These are phyloP conservation scores for Leishmania aethiopica DNA, from an alignment of 208 protist genomes.

Conservation along the genomic window DNA sequence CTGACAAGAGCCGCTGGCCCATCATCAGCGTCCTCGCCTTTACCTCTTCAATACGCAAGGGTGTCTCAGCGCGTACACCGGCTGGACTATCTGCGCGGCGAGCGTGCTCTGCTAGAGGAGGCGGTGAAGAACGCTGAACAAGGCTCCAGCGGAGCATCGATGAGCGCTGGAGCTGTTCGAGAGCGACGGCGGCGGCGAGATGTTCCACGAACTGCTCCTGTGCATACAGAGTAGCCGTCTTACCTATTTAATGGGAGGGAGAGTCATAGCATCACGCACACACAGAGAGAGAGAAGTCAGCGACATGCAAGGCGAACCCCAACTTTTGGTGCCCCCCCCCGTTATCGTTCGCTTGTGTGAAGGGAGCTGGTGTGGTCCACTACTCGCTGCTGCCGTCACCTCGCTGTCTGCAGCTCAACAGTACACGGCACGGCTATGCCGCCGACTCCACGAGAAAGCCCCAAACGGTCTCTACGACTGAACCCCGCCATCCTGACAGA, in stretches of 20 bases:
- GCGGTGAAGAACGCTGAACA: constrained; percentile 4
- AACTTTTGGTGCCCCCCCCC: not conserved
- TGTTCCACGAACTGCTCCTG: constrained; percentile 1
- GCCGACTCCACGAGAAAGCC: not conserved
- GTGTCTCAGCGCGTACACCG: constrained; percentile 41
- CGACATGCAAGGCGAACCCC: not conserved
- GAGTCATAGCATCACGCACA: too few species aligned
- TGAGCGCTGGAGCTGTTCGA: not conserved
- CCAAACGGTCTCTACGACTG: not conserved
- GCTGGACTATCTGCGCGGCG: constrained; percentile 42
- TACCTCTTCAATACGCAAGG: constrained; percentile 7
- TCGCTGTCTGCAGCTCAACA: not conserved
- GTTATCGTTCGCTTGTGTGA: not conserved
- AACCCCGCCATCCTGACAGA: not conserved
- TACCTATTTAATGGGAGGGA: not conserved
- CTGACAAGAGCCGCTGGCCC: not conserved
- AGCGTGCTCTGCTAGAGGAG: constrained; percentile 25
- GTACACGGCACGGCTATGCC: not conserved
- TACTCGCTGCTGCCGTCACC: not conserved
- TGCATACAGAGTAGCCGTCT: constrained; percentile 2
- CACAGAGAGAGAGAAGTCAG: not conserved
- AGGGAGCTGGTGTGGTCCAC: not conserved
- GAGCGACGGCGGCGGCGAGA: not conserved
- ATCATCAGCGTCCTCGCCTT: constrained; percentile 5
- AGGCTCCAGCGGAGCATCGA: not conserved